Evolutionary conservation across 2,329 filamentous ascomycete species (phyloP).

Genomic region (Ramularia collo-cygni): DNA sequence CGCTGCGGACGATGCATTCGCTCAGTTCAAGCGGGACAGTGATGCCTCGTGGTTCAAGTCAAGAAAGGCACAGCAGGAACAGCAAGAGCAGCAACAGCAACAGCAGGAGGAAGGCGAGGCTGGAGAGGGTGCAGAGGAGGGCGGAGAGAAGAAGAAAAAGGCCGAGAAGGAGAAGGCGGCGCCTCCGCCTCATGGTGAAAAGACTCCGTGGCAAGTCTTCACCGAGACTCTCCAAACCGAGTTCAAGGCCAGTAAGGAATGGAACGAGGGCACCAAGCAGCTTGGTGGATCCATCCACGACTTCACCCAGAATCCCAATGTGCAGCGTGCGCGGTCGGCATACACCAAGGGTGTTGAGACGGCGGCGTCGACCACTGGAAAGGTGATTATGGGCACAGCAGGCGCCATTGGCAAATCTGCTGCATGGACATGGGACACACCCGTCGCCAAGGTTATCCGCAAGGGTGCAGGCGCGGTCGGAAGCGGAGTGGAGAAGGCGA

Average conservation of each 20-base stretch:
- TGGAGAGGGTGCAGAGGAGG: constrained; percentile 39
- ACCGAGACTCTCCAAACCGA: constrained; percentile 90
- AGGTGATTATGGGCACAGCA: constrained; percentile 78
- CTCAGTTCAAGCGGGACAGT: constrained; percentile 29
- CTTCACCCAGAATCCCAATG: constrained; percentile 86
- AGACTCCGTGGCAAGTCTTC: constrained; percentile 98
- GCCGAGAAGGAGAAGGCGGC: constrained; percentile 65
- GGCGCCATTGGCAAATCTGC: constrained; percentile 84
- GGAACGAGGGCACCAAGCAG: constrained; percentile 97
- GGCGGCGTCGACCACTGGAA: constrained; percentile 69
- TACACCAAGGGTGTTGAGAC: constrained; percentile 82
- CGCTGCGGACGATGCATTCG: constrained; percentile 31
- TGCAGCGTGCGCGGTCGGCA: constrained; percentile 76
- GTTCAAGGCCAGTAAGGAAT: constrained; percentile 96
- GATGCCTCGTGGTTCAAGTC: constrained; percentile 37
- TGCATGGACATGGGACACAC: constrained; percentile 94
- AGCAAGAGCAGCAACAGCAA: constrained; percentile 39
- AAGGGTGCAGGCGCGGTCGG: constrained; percentile 81
- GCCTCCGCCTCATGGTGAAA: constrained; percentile 94
- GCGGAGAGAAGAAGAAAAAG: constrained; percentile 46
- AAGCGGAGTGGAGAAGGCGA: constrained; percentile 86
- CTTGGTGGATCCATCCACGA: constrained; percentile 82
- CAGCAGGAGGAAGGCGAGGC: constrained; percentile 22
- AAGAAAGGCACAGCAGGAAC: constrained; percentile 27
- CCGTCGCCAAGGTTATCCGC: constrained; percentile 83